Base-by-base conservation (phyloP, 352 stramenopile species). In the Elongisporangium prolatum region DNA sequence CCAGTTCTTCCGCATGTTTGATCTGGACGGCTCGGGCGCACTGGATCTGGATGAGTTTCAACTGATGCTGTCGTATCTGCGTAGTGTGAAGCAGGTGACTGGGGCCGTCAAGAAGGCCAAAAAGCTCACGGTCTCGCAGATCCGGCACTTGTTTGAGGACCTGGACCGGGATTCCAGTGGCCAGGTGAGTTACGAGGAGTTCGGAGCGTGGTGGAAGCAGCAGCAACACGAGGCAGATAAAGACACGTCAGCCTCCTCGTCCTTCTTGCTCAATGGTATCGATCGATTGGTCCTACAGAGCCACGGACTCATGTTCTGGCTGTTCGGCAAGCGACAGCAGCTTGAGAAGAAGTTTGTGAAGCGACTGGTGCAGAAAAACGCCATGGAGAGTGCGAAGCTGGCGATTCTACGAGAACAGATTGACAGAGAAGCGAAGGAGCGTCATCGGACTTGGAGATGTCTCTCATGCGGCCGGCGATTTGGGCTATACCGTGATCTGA, bases 271-370 rank as follows among this genome's bases (percentile, higher is more conserved):
- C 0, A 50, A 50, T 16, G 67, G 74, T 9, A 24, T 84, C 0
- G 64, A 80, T 37, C 34, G 61, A 1, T 50, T 84, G 49, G 52
- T 84, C 0, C 63, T 81, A 21, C 64, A 78, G 28, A 76, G 74
- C 44, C 72, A 74, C 52, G 74, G 74, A 0, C 37, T 80, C 18
- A 50, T 84, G 4, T 80, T 84, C 51, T 81, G 72, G 71, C 37
- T 84, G 9, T 57, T 81, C 10, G 67, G 74, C 8, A 65, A 70
- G 18, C 74, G 77, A 21, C 71, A 75, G 54, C 67, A 77, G 44
- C 56, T 84, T 4, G 71, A 84, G 56, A 59, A 61, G 3, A 75
- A 79, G 21, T 84, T 81, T n/a, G 67, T 80, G 57, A 81, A 79
- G 52, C 80, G 81, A n/a, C 22, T 74, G 25, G 56, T 80, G 61